phyloP scores from a whole-genome alignment of 805 yeast species.

The Grigorovia jiainica region DNA sequence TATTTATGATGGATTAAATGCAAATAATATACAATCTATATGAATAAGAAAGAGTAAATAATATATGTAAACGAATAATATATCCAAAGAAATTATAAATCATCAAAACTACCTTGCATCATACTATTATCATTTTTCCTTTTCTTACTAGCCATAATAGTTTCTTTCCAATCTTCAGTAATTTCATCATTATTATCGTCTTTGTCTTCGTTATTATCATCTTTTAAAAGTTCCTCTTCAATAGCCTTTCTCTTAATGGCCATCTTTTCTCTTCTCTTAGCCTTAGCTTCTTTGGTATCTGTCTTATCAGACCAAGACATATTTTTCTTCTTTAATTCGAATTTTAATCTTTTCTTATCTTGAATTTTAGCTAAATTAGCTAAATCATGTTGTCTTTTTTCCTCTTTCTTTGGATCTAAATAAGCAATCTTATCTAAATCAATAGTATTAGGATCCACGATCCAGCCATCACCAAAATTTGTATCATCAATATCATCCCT shows the following conservation, averaged over 20 bases:
- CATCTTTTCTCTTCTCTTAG: slow-evolving; percentile 57
- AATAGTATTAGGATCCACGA: slow-evolving; percentile 40
- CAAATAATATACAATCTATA: not conserved
- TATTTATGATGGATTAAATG: slow-evolving; percentile 53
- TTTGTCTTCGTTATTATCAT: slow-evolving; percentile 32
- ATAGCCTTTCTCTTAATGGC: slow-evolving; percentile 47
- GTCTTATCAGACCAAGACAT: slow-evolving; percentile 74
- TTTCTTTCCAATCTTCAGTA: slow-evolving; percentile 80
- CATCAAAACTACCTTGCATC: slow-evolving; percentile 56
- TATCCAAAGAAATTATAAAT: slow-evolving; percentile 25
- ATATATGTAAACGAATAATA: too few species aligned
- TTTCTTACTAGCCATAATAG: slow-evolving; percentile 57
- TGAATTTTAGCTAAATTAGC: slow-evolving; percentile 34
- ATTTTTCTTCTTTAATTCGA: slow-evolving; percentile 42
- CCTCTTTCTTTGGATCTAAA: slow-evolving; percentile 55
- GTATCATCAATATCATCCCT: slow-evolving; percentile 27
- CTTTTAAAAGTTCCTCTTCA: slow-evolving; percentile 38
- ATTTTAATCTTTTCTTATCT: slow-evolving; percentile 32
- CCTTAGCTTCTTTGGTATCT: slow-evolving; percentile 51
- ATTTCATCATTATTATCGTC: slow-evolving; percentile 36
- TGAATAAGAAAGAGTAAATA: not conserved
- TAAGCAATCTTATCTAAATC: slow-evolving; percentile 64
- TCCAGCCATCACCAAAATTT: slow-evolving; percentile 52
- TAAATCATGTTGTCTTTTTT: slow-evolving; percentile 47
- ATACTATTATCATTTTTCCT: slow-evolving; percentile 34